Percentiles rank a stretch among this genome's conserved stretches.
Conservation (phyloP, 2,329 filamentous ascomycete species). For the Cladophialophora yegresii region DNA sequence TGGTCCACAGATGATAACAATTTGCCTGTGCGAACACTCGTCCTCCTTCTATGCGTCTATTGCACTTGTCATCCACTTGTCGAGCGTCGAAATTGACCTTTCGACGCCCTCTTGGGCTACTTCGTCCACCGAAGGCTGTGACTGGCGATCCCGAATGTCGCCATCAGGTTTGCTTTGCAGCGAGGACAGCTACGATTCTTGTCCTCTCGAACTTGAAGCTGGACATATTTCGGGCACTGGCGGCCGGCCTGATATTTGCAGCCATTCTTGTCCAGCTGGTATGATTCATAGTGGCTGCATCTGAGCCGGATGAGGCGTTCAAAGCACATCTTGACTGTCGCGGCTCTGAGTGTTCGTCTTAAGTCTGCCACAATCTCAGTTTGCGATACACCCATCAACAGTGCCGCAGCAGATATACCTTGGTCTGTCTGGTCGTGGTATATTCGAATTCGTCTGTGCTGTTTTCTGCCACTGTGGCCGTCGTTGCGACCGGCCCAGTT, state of each 20-base stretch:
- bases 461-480: constrained; percentile 13
- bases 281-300: constrained; percentile 36
- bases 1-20: not conserved
- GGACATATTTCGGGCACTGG: constrained; percentile 33
- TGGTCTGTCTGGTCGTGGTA: constrained; percentile 6
- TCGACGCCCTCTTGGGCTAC: constrained; percentile 5
- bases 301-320: constrained; percentile 34
- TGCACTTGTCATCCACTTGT: not conserved
- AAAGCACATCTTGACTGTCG: constrained; percentile 35
- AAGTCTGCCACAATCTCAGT: not conserved
- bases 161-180: constrained; percentile 35
- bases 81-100: not conserved
- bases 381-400: not conserved
- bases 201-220: constrained; percentile 34
- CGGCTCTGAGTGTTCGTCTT: not conserved
- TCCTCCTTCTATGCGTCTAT: not conserved
- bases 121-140: constrained; percentile 29
- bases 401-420: constrained; percentile 4
- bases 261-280: constrained; percentile 35
- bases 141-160: constrained; percentile 35
- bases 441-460: constrained; percentile 15
- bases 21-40: not conserved
- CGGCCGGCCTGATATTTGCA: constrained; percentile 33
- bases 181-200: constrained; percentile 35
- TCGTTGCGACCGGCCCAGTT: constrained; percentile 33